These are phyloP conservation scores for Mycena sanguinolenta DNA, from an alignment of 768 basidiomycete genomes.

Conservation along the genomic window DNA sequence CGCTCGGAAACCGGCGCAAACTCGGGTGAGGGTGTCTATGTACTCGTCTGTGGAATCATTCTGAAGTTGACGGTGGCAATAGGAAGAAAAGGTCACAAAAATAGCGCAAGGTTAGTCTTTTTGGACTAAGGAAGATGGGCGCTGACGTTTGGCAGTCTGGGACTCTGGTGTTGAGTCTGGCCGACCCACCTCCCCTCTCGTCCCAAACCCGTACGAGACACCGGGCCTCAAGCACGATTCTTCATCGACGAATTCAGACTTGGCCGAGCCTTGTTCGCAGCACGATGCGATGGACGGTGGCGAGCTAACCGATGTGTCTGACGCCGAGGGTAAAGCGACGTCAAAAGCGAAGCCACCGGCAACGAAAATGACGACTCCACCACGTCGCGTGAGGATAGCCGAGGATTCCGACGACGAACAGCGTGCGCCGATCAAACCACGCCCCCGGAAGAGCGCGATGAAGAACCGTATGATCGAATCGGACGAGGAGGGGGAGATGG, in stretches of 20 bases:
- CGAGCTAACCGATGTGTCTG: constrained; percentile 45
- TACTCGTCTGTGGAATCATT: not conserved
- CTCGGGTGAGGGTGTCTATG: constrained; percentile 16
- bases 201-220: not conserved
- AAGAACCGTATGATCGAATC: constrained; percentile 16
- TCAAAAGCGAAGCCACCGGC: constrained; percentile 5
- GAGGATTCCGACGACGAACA: constrained; percentile 36
- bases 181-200: constrained; percentile 30
- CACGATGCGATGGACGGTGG: constrained; percentile 35
- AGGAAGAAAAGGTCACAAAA: constrained; percentile 34
- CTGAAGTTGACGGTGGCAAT: not conserved
- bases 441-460: constrained; percentile 23
- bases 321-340: constrained; percentile 24
- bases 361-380: not conserved
- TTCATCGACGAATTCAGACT: constrained; percentile 7
- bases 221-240: not conserved
- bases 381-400: constrained; percentile 17
- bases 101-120: constrained; percentile 28
- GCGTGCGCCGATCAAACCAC: constrained; percentile 10
- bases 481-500: constrained; percentile 23
- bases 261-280: constrained; percentile 5
- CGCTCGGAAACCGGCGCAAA: constrained; percentile 17
- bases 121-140: not conserved
- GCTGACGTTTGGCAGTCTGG: constrained; percentile 17
- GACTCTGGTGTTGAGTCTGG: too few relatives aligned